Base-by-base conservation (phyloP, 2,329 filamentous ascomycete species). In the Coccinonectria pachysandricola region DNA sequence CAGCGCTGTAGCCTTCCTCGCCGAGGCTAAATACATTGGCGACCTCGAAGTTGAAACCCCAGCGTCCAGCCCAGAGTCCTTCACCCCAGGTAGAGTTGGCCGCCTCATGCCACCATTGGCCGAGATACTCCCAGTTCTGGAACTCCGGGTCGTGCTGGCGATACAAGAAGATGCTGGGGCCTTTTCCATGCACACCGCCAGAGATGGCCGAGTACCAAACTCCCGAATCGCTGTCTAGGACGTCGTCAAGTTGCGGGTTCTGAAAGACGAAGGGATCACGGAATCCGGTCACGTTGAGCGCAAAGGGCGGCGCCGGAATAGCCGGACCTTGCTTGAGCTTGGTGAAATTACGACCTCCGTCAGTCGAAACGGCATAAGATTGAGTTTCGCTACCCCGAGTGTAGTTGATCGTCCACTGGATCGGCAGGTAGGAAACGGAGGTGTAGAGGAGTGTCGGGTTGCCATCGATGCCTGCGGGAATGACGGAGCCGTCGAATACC, bases 21-120 rank as follows among this genome's bases (percentile, higher is more conserved):
- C 59, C 51, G 3, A 65, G 38, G 9, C 48, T 41, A 37, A 64
- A 61, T 10, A 60, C 34, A 20, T 63, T 64, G 12, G 35, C 46
- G 8, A 61, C 56, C 36, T 65, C 62, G 21, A 62, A 63, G 33
- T 65, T 65, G 46, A 50, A 64, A 1, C 56, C 56, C 36, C 48
- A 59, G 1, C 47, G 42, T 2, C 56, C 56, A 3, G 51, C 52
- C 49, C 52, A 55, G 12, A 40, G 24, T 7, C 51, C 51, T 12
- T 43, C 39, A 3, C 50, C 51, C 50, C 52, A 55, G 0, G 51
- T 55, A 4, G 51, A 39, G 30, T 55, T 55, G 11, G 46, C 48
- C n/a, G 38, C 28, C 30, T 62, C 59, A 12, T 56, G 51, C 57
- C 57, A 43, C 40, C 40, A 43, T 26, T 43, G 25, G 6, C 40